phyloP scores from a whole-genome alignment of 2,329 filamentous ascomycete genomes.

The Arthroderma sp. region DNA sequence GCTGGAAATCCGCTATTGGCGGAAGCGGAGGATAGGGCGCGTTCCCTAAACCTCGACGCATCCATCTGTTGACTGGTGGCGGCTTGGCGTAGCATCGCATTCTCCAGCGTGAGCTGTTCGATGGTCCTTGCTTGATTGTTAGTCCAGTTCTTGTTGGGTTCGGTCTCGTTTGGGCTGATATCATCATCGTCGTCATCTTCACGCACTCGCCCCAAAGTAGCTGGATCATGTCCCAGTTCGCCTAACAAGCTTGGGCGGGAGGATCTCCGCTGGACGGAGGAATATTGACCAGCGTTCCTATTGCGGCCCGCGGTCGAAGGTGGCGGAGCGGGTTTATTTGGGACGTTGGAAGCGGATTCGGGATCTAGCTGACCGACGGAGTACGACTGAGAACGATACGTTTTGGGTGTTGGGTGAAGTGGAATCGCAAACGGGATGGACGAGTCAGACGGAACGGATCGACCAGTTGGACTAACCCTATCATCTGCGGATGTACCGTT shows the following conservation, averaged over 20 bases:
- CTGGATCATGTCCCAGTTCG: constrained; percentile 33
- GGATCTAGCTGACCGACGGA: constrained; percentile 82
- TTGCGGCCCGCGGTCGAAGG: constrained; percentile 20
- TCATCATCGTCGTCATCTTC: constrained; percentile 38
- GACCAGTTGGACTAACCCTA: constrained; percentile 37
- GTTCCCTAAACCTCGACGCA: constrained; percentile 23
- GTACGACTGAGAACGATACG: constrained; percentile 90
- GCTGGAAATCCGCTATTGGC: constrained; percentile 21
- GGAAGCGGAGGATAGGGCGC: constrained; percentile 29
- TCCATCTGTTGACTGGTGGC: constrained; percentile 26
- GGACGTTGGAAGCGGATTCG: constrained; percentile 34
- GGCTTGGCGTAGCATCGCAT: constrained; percentile 34
- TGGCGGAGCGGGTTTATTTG: constrained; percentile 16
- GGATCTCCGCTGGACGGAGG: constrained; percentile 63
- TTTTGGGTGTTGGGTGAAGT: constrained; percentile 79
- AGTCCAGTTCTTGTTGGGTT: constrained; percentile 24
- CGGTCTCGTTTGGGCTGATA: constrained; percentile 26
- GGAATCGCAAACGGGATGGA: constrained; percentile 74
- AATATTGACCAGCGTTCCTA: constrained; percentile 39
- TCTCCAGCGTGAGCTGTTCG: constrained; percentile 35
- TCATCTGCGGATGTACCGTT: constrained; percentile 40
- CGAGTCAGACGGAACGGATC: constrained; percentile 37
- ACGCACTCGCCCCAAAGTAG: constrained; percentile 33
- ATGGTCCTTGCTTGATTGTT: constrained; percentile 32
- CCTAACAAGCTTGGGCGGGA: constrained; percentile 44